phyloP scores from a whole-genome alignment of 2,329 filamentous ascomycete genomes.

The Aaosphaeria arxii region DNA sequence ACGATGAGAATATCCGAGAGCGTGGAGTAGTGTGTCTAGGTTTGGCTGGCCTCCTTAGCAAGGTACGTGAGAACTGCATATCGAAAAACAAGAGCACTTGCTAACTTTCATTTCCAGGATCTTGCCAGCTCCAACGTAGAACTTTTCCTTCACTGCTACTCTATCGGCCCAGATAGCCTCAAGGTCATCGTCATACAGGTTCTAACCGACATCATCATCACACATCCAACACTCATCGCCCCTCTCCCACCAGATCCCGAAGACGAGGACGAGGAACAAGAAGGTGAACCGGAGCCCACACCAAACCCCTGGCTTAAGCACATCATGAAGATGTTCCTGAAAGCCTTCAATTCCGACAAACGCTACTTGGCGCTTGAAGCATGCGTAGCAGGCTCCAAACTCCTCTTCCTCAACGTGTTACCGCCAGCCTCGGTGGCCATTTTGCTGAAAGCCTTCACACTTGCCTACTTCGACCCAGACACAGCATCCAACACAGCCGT shows the following conservation, averaged over 20 bases:
- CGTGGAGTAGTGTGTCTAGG: conserved; percentile 86
- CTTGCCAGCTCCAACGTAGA: conserved; percentile 89
- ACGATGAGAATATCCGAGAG: conserved; percentile 89
- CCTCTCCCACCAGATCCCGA: neutral
- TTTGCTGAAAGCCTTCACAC: conserved; percentile 78
- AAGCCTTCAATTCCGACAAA: conserved; percentile 65
- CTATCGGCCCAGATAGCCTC: conserved; percentile 82
- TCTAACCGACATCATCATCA: conserved; percentile 86
- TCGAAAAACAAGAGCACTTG: conserved; percentile 4
- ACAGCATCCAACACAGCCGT: conserved; percentile 77
- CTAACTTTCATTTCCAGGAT: conserved; percentile 47
- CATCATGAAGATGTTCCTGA: conserved; percentile 81
- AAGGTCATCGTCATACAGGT: conserved; percentile 91
- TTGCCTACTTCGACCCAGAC: conserved; percentile 86
- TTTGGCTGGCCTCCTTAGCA: conserved; percentile 85
- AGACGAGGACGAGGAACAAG: neutral
- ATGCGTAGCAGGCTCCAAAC: conserved; percentile 77
- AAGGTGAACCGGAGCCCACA: neutral
- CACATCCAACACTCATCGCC: conserved; percentile 50
- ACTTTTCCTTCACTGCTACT: conserved; percentile 94
- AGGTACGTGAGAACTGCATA: conserved; percentile 45
- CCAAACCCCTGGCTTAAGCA: conserved; percentile 51
- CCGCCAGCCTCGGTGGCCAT: conserved; percentile 50
- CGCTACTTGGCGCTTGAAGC: conserved; percentile 78
- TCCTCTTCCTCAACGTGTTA: conserved; percentile 77